These are phyloP conservation scores for Symbiodinium pilosum DNA, from an alignment of 73 alveolate species.

Conservation along the genomic window DNA sequence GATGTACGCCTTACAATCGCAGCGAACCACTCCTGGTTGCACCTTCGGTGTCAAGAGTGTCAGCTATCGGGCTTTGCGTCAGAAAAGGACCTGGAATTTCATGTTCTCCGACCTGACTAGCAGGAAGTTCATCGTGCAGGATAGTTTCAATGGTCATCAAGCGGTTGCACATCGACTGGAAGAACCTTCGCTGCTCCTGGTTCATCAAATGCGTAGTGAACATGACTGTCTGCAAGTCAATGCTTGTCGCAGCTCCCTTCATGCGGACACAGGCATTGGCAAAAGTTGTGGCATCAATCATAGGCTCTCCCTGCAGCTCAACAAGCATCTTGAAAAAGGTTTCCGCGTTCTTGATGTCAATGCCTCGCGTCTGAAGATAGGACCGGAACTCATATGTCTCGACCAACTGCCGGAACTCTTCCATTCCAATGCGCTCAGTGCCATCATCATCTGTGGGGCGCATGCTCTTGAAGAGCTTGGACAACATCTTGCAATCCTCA, in stretches of 20 bases:
- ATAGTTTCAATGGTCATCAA: conserved; percentile 23
- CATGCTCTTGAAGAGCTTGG: conserved; percentile 29
- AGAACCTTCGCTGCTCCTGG: conserved; percentile 69
- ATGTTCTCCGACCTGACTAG: not conserved
- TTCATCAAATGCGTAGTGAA: conserved; percentile 86
- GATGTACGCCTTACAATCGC: conserved; percentile 8
- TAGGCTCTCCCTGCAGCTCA: conserved; percentile 11
- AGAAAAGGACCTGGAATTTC: conserved; percentile 6
- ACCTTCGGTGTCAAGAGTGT: conserved; percentile 12
- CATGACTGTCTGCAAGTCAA: conserved; percentile 83
- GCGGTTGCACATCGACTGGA: conserved; percentile 41
- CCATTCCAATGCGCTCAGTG: conserved; percentile 49
- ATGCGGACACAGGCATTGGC: conserved; percentile 86
- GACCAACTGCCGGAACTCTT: conserved; percentile 52
- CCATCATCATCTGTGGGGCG: conserved; percentile 14
- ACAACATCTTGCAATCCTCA: conserved; percentile 51
- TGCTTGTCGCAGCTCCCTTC: conserved; percentile 85
- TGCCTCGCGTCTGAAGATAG: conserved; percentile 30
- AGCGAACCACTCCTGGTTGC: not conserved
- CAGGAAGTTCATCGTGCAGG: not conserved
- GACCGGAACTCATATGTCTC: conserved; percentile 67
- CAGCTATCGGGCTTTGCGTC: not conserved
- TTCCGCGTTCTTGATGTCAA: conserved; percentile 63
- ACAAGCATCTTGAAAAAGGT: not conserved
- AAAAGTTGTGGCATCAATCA: conserved; percentile 22